Evolutionary conservation across 345 rosid genomes (phyloP).

Genomic region (Crucihimalaya himalaica): DNA sequence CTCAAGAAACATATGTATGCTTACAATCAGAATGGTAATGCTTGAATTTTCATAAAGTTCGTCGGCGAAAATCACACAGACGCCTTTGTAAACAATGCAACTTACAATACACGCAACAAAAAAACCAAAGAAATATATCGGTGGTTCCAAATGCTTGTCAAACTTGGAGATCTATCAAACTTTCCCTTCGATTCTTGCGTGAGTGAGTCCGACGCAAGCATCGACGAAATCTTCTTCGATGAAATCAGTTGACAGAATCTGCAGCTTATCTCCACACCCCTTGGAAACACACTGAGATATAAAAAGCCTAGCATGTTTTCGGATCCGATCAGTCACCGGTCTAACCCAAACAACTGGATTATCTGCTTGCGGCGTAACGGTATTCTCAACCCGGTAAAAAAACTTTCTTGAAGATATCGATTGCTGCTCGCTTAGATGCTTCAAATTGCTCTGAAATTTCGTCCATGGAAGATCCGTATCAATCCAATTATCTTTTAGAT

Average conservation of each 20-base stretch:
- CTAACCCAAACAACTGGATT: constrained; percentile 72
- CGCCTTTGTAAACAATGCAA: background rate
- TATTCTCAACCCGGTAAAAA: constrained; percentile 84
- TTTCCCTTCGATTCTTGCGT: constrained; percentile 64
- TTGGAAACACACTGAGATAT: constrained; percentile 58
- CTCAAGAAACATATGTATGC: background rate
- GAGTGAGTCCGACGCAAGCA: constrained; percentile 72
- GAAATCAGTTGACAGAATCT: constrained; percentile 78
- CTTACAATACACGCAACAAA: background rate
- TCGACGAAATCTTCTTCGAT: constrained; percentile 81
- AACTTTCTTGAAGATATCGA: constrained; percentile 53
- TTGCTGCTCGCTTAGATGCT: constrained; percentile 56
- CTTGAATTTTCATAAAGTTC: background rate
- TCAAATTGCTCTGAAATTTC: constrained; percentile 70
- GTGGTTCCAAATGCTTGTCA: background rate
- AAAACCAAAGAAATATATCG: background rate
- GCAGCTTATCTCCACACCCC: constrained; percentile 59
- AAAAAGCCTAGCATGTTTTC: constrained; percentile 69
- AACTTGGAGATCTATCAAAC: constrained; percentile 32
- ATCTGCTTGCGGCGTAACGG: constrained; percentile 73
- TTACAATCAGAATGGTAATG: background rate
- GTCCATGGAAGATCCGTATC: constrained; percentile 83
- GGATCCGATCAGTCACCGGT: constrained; percentile 69
- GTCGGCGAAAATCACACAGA: background rate
- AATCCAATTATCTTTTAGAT: constrained; percentile 76